Percentiles rank a stretch among this genome's conserved stretches.
These are phyloP conservation scores for Chalciporus sphaerocephalus DNA, from an alignment of 768 basidiomycete species.

Conservation along the genomic window DNA sequence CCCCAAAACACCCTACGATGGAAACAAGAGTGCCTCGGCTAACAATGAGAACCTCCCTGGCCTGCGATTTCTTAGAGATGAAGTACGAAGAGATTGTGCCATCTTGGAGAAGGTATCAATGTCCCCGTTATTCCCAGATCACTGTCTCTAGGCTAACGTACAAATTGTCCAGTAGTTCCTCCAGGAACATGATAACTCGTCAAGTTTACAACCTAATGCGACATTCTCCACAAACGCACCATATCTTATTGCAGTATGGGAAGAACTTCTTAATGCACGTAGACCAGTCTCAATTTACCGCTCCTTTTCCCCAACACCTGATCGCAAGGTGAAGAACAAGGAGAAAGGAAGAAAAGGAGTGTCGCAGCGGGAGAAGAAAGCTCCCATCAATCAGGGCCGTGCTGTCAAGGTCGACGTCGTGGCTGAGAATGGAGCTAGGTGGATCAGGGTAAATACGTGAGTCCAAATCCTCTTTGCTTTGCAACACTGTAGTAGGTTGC, in stretches of 20 bases:
- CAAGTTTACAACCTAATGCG: conserved; percentile 41
- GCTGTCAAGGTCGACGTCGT: conserved; percentile 77
- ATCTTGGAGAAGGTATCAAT: conserved; percentile 38
- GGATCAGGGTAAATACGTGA: conserved; percentile 88
- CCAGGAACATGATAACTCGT: conserved; percentile 28
- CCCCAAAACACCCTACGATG: neutral
- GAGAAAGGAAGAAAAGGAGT: neutral
- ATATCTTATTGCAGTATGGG: conserved; percentile 78
- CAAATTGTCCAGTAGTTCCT: conserved; percentile 56
- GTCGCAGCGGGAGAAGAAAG: neutral
- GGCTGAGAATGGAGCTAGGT: conserved; percentile 64
- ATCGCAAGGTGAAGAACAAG: neutral
- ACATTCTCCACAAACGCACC: conserved; percentile 73
- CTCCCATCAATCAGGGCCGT: neutral
- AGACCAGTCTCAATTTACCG: conserved; percentile 59
- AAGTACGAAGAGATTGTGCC: conserved; percentile 43
- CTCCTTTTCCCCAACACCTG: conserved; percentile 34
- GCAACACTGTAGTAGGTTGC: neutral
- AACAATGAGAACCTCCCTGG: conserved; percentile 33
- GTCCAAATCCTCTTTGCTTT: conserved; percentile 29
- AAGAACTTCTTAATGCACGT: conserved; percentile 62
- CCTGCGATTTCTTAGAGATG: conserved; percentile 37
- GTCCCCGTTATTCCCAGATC: neutral
- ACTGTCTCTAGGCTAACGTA: conserved; percentile 1
- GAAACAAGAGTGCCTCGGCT: neutral